Evolutionary conservation across 805 yeast genomes (phyloP).

Genomic region (Schizosaccharomyces lindneri): DNA sequence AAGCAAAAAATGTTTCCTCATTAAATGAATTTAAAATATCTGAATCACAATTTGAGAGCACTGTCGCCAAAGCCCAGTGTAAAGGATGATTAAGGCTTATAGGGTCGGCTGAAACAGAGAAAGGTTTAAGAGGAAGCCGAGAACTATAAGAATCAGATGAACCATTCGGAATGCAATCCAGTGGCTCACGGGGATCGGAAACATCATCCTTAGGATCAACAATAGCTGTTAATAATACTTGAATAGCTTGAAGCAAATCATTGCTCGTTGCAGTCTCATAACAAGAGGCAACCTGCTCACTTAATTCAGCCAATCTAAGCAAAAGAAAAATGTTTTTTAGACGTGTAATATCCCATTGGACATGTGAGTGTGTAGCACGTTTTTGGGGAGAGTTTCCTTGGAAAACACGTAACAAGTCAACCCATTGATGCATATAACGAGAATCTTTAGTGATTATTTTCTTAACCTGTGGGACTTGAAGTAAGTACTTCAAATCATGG

Average conservation of each 20-base stretch:
- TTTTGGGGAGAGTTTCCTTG: slow-evolving; percentile 55
- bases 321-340: neutral
- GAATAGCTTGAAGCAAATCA: neutral
- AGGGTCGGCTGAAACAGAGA: slow-evolving; percentile 21
- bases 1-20: neutral
- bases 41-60: neutral
- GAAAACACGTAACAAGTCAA: slow-evolving; percentile 41
- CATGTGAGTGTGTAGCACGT: slow-evolving; percentile 57
- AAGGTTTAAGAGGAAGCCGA: slow-evolving; percentile 13
- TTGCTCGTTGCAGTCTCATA: neutral
- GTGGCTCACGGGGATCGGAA: neutral
- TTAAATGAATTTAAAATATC: neutral
- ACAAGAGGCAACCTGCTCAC: neutral
- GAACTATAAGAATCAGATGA: neutral
- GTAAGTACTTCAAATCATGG: slow-evolving; percentile 19
- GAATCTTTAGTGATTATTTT: slow-evolving; percentile 21
- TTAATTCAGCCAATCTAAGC: neutral
- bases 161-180: neutral
- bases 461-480: slow-evolving; percentile 41
- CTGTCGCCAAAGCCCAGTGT: slow-evolving; percentile 47
- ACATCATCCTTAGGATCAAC: neutral
- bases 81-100: slow-evolving; percentile 61
- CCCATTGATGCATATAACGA: slow-evolving; percentile 29
- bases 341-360: slow-evolving; percentile 54
- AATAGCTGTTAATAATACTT: neutral